phyloP scores from a whole-genome alignment of 2,329 filamentous ascomycete species.

The Verticillium nonalfalfae region DNA sequence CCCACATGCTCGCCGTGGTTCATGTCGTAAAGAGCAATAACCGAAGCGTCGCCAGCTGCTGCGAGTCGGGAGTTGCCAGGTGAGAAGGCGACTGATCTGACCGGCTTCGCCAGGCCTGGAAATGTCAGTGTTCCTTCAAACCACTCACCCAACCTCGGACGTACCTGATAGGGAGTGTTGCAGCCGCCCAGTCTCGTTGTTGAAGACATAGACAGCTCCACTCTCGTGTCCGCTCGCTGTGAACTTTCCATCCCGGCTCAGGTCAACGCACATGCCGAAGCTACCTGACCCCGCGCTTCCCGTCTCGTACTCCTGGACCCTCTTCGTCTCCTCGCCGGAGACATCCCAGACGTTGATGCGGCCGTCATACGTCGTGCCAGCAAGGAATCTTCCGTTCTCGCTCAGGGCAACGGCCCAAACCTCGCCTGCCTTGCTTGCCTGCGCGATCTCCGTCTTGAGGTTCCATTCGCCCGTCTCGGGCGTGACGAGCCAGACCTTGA shows the following conservation, averaged over 20 bases:
- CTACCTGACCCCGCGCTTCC: constrained; percentile 63
- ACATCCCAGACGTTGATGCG: constrained; percentile 85
- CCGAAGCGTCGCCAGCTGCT: constrained; percentile 79
- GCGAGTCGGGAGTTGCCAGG: constrained; percentile 79
- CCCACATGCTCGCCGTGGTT: constrained; percentile 87
- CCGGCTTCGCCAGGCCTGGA: constrained; percentile 74
- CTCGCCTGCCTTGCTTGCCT: constrained; percentile 56
- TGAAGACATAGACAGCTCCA: constrained; percentile 89
- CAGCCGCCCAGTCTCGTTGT: constrained; percentile 81
- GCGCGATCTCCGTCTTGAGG: constrained; percentile 37
- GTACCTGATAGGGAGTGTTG: constrained; percentile 77
- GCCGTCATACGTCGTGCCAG: constrained; percentile 83
- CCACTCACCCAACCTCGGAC: not conserved
- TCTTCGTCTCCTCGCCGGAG: constrained; percentile 45
- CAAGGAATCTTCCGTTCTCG: constrained; percentile 75
- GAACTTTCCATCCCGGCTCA: constrained; percentile 72
- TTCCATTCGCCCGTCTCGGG: constrained; percentile 51
- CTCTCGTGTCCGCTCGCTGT: constrained; percentile 92
- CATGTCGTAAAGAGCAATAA: constrained; percentile 90
- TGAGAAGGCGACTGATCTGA: constrained; percentile 82
- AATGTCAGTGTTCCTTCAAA: not conserved
- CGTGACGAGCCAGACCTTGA: constrained; percentile 71
- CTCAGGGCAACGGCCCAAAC: constrained; percentile 86
- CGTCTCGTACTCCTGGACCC: constrained; percentile 81
- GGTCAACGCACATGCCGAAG: constrained; percentile 83